Base-by-base conservation (phyloP, 2,329 filamentous ascomycete species). In the Talaromyces atroroseus region DNA sequence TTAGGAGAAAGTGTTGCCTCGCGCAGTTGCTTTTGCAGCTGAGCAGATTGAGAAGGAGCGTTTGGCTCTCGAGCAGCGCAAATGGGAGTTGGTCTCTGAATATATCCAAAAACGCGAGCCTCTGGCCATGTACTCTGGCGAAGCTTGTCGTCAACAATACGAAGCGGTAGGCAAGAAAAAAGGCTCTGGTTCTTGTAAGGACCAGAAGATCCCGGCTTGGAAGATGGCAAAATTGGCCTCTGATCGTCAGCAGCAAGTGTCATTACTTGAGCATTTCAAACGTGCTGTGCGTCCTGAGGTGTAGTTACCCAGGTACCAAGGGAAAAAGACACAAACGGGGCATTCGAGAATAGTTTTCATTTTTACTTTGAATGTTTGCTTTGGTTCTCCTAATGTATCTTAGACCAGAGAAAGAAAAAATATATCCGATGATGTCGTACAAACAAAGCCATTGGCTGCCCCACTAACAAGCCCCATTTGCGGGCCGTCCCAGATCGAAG, bases 31-130 rank as follows among this genome's bases (percentile, higher is more conserved):
- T 18, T 49, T 49, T 38, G 55, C 55, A 5, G 49, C 45, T 12
- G 6, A 49, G n/a, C 72, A 77, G 59, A 68, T 76, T 60, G 65
- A 71, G 46, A 66, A 69, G 47, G 71, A 75, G 32, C 46, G 52
- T 2, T 21, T 38, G 34, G 46, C 52, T 66, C 74, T 46, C 65
- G 73, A 60, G 70, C 72, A 38, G 62, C 76, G 29, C 66, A 71
- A 49, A 65, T 81, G 76, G 72, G 65, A 67, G 29, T 72, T 74
- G 56, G 71, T 76, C 3, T 66, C 74, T n/a, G 69, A 74, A 24
- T 65, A 74, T 40, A 74, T 78, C 63, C 73, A 74, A 47, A 71
- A 65, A 20, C 58, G 72, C 12, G 68, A 75, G 55, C 62, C 66
- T 7, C 63, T 68, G 8, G 61, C 72, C 40, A 71, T 77, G 53